Conservation (phyloP, 495 filamentous ascomycete species). For the Xylaria curta region DNA sequence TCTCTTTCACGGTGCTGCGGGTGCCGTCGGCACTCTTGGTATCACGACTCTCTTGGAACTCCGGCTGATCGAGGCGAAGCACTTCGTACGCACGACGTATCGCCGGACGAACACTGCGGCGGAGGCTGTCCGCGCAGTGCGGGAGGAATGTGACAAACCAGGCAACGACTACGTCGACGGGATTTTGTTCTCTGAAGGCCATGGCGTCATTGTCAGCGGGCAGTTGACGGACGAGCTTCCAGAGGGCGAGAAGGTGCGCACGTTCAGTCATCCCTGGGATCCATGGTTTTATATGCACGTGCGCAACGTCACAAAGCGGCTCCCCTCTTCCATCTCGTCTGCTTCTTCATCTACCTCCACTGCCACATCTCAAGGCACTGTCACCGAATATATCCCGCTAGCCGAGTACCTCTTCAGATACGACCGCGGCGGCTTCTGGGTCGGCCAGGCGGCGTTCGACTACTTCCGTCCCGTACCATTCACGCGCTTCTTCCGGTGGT, state of each 20-base stretch:
- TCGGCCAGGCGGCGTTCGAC: constrained; percentile 59
- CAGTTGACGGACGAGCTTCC: constrained; percentile 52
- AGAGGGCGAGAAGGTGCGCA: constrained; percentile 39
- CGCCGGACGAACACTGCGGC: constrained; percentile 51
- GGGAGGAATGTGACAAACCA: constrained; percentile 37
- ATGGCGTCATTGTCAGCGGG: constrained; percentile 62
- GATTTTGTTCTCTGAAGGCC: constrained; percentile 55
- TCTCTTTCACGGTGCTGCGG: constrained; percentile 62
- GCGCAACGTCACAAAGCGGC: constrained; percentile 37
- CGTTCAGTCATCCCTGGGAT: constrained; percentile 55
- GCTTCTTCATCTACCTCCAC: constrained; percentile 22
- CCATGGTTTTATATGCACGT: constrained; percentile 63
- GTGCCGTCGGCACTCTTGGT: constrained; percentile 63
- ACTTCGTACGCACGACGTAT: constrained; percentile 64
- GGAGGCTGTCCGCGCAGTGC: constrained; percentile 47
- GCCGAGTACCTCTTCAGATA: constrained; percentile 65
- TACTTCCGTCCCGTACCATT: constrained; percentile 63
- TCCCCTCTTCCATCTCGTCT: constrained; percentile 30
- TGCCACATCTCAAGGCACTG: background rate
- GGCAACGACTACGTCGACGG: constrained; percentile 55
- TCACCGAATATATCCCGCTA: constrained; percentile 57
- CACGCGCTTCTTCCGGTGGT: constrained; percentile 59
- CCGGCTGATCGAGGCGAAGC: constrained; percentile 56
- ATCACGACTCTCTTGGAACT: constrained; percentile 63
- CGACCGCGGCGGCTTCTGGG: constrained; percentile 67